A percentile compares a stretch with the other conserved stretches of the same genome.
Evolutionary conservation across 441 rosid species (phyloP).

Genomic region (Syzygium malaccense): DNA sequence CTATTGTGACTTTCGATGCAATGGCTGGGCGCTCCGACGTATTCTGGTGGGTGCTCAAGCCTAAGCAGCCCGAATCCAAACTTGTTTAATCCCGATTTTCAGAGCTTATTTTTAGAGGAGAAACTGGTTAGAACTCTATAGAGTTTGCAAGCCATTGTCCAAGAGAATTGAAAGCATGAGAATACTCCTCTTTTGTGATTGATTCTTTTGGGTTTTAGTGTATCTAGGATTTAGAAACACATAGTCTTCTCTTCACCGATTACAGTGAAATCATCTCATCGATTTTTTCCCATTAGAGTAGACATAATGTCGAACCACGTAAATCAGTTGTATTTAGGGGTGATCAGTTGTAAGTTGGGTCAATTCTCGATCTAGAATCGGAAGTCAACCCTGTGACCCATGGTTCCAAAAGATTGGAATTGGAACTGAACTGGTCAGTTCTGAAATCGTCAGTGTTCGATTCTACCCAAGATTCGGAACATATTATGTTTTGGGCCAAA

Average conservation of each 20-base stretch:
- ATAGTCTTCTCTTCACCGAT: background rate
- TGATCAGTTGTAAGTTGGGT: background rate
- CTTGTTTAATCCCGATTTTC: background rate
- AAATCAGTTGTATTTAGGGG: background rate
- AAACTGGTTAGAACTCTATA: background rate
- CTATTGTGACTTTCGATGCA: background rate
- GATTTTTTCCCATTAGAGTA: background rate
- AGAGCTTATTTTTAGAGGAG: background rate
- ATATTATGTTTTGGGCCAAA: background rate
- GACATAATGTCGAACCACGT: rapidly evolving
- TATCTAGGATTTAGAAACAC: background rate
- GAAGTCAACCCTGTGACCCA: background rate
- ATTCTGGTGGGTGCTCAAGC: background rate
- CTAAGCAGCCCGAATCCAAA: background rate
- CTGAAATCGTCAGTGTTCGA: background rate
- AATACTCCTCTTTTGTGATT: background rate
- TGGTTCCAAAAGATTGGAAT: background rate
- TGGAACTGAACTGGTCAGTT: background rate
- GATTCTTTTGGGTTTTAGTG: background rate
- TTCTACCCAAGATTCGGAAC: background rate
- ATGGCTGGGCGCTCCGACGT: background rate
- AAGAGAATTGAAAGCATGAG: background rate
- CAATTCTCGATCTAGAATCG: rapidly evolving
- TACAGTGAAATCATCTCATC: background rate
- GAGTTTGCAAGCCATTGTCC: background rate